These are phyloP conservation scores for Gossypium raimondii DNA, from an alignment of 345 rosid species.

Conservation along the genomic window DNA sequence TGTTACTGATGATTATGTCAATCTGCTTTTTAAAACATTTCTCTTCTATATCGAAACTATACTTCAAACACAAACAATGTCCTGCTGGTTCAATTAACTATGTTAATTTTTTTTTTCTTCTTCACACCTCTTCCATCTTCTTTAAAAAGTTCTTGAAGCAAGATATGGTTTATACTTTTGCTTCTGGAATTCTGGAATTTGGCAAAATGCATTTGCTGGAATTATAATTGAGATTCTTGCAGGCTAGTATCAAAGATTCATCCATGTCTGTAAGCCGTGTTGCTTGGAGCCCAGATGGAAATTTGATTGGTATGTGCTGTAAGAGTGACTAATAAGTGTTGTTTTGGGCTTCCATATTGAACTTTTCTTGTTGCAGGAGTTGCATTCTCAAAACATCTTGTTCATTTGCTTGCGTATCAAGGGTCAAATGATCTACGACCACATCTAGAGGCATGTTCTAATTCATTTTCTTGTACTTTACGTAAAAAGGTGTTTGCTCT, in stretches of 20 bases:
- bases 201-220: background rate
- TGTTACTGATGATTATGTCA: background rate
- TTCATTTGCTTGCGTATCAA: slow-evolving; percentile 58
- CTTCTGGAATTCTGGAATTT: background rate
- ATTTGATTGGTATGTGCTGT: slow-evolving; percentile 46
- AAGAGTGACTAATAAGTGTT: slow-evolving; percentile 22
- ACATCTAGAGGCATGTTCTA: slow-evolving; percentile 48
- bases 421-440: slow-evolving; percentile 51
- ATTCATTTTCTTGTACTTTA: slow-evolving; percentile 2
- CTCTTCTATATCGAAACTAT: background rate
- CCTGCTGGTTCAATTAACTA: background rate
- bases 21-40: background rate
- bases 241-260: slow-evolving; percentile 46
- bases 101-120: background rate
- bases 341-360: slow-evolving; percentile 9
- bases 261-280: slow-evolving; percentile 50
- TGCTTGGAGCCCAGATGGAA: slow-evolving; percentile 68
- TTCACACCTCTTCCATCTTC: background rate
- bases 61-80: background rate
- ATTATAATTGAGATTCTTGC: slow-evolving; percentile 20
- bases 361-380: slow-evolving; percentile 47
- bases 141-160: background rate
- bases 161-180: background rate
- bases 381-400: slow-evolving; percentile 63
- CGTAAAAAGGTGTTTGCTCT: slow-evolving; percentile 16